Evolutionary conservation across 805 yeast genomes (phyloP), one percentile per base, ranked within the genome.

Genomic region (Cyberlindnera bimundalis): DNA sequence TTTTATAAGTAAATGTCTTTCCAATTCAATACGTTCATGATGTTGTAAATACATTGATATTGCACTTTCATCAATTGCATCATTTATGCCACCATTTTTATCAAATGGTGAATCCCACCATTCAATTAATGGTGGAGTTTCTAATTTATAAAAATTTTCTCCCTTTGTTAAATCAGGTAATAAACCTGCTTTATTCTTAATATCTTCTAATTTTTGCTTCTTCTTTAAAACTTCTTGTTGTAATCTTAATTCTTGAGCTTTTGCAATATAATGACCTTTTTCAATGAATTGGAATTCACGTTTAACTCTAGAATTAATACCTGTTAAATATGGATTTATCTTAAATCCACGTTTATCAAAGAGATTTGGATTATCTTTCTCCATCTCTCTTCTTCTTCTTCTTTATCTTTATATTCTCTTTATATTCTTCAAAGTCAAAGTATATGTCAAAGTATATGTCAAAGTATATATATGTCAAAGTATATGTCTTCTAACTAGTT

Each of bases 71-170:
- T 33, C 29, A 16, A 33, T 13, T n/a, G n/a, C n/a, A n/a, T n/a
- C n/a, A n/a, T n/a, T n/a, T n/a, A n/a, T n/a, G n/a, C 56, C 56
- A 3, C 61, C 60, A 20, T 65, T 66, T 11, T 49, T 51, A 2
- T 84, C 50, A 35, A 77, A 74, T 2, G 77, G 77, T 39, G 62
- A 58, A 62, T 91, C 96, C 97, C 97, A 91, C 96, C 96, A 88
- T 60, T 89, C 96, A 2, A 80, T 61, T 2, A 42, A 46, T 0
- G 96, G 95, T 1, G 90, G 89, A 15, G 45, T 55, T 0, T 55
- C 58, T 0, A 65, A 65, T 38, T 64, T 60, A 53, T 71, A 84
- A 8, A 65, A 57, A 15, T 76, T 73, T 53, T 87, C 96, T 4
- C 81, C 82, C 1, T 71, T 43, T 1, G 55, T 51, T 14, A 65